These are phyloP conservation scores for Pythium sukuiense DNA, from an alignment of 352 stramenopile species.

Conservation along the genomic window DNA sequence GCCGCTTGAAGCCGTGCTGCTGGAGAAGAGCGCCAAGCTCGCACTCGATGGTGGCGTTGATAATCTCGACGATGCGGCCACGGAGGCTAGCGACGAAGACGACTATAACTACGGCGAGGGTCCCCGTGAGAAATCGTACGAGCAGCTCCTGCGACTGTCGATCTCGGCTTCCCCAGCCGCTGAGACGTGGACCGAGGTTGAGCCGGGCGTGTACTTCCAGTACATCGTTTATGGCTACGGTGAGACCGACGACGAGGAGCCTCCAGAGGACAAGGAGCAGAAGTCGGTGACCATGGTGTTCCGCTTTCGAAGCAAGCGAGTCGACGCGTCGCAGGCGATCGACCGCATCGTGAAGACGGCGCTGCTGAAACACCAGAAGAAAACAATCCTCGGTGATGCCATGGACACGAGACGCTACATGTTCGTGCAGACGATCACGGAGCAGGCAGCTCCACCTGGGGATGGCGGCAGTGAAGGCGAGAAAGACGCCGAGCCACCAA, in stretches of 20 bases:
- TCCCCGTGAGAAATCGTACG: constrained; percentile 1
- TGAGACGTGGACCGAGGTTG: constrained; percentile 6
- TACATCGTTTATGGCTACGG: constrained; percentile 13
- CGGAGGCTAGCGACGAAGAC: constrained; percentile 1
- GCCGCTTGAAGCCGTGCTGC: constrained; percentile 12
- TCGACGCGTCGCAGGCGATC: constrained; percentile 31
- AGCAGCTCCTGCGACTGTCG: constrained; percentile 7
- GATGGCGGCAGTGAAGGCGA: neutral
- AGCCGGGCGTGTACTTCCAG: constrained; percentile 15
- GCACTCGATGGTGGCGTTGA: neutral
- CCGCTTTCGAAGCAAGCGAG: constrained; percentile 13
- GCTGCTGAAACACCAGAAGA: constrained; percentile 17
- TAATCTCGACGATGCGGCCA: constrained; percentile 9
- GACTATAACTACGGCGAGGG: constrained; percentile 25
- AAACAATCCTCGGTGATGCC: constrained; percentile 5
- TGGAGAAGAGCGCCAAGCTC: neutral
- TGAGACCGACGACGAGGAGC: constrained; percentile 1
- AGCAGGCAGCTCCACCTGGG: constrained; percentile 1
- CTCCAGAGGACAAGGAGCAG: neutral
- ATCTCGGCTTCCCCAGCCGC: constrained; percentile 4
- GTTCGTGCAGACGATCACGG: constrained; percentile 11
- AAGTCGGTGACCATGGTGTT: constrained; percentile 17
- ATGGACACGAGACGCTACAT: constrained; percentile 16
- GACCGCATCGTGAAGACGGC: constrained; percentile 27
- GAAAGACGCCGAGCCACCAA: constrained; percentile 21